A percentile compares a stretch with the other conserved stretches of the same genome.
Conservation (phyloP, 768 basidiomycete genomes). For the Lentinula raphanica region DNA sequence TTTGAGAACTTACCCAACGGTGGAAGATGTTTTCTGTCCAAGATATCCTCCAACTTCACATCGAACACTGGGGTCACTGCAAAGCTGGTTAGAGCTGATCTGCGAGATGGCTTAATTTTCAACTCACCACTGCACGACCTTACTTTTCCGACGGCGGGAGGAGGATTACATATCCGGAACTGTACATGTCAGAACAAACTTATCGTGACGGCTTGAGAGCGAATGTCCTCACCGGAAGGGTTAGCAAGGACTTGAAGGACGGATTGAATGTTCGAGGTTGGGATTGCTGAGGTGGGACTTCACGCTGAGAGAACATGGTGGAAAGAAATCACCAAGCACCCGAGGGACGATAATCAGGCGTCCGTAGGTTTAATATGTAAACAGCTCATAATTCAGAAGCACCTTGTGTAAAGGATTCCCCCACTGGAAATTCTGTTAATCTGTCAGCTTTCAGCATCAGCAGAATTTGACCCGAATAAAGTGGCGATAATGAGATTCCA, state of each 20-base stretch:
- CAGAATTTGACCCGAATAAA: background rate
- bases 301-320: constrained; percentile 4
- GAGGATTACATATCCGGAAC: constrained; percentile 62
- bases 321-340: background rate
- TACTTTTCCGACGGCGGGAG: constrained; percentile 62
- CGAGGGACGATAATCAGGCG: background rate
- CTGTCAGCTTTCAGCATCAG: background rate
- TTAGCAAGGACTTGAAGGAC: constrained; percentile 25
- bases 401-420: background rate
- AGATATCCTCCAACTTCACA: constrained; percentile 68
- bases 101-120: background rate
- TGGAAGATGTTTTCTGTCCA: constrained; percentile 72
- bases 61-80: constrained; percentile 62
- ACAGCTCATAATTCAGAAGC: background rate
- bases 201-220: background rate
- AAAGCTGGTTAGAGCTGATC: background rate
- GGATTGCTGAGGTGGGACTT: background rate
- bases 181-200: constrained; percentile 13
- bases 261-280: constrained; percentile 2
- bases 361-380: background rate
- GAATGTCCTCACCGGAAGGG: constrained; percentile 30
- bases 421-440: background rate
- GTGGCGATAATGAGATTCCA: background rate
- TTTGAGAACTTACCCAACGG: constrained; percentile 50
- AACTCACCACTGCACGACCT: constrained; percentile 54